Percentiles rank a stretch among this genome's conserved stretches.
Evolutionary conservation across 371 early-diverging fungal genomes (phyloP).

Genomic region (Rhizoclosmatium hyalinum): DNA sequence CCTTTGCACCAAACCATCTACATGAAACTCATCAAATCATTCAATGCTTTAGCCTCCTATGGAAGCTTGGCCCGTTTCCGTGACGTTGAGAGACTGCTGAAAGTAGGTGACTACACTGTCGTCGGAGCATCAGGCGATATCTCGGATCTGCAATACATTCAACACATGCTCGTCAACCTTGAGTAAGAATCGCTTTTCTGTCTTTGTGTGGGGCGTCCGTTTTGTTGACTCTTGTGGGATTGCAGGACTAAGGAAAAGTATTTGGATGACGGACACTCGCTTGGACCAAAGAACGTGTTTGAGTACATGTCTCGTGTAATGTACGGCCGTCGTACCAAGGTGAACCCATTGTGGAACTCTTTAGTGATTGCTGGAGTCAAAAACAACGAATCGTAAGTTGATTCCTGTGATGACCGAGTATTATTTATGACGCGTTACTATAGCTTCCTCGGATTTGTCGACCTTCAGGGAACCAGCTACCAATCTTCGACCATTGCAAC

Average conservation of each 20-base stretch:
- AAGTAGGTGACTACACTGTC: conserved; percentile 83
- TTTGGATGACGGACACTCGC: conserved; percentile 87
- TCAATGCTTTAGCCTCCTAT: conserved; percentile 79
- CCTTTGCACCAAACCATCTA: no score
- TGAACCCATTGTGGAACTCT: conserved; percentile 96
- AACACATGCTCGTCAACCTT: conserved; percentile 82
- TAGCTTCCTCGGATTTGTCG: conserved; percentile 95
- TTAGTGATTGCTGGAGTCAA: conserved; percentile 92
- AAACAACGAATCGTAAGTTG: conserved; percentile 61
- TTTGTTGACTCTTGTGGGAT: conserved; percentile 2
- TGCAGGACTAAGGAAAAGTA: conserved; percentile 84
- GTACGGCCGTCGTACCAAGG: conserved; percentile 92
- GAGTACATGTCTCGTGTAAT: conserved; percentile 90
- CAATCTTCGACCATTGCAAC: conserved; percentile 93
- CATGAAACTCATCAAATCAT: no score
- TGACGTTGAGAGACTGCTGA: conserved; percentile 83
- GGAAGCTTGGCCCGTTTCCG: conserved; percentile 96
- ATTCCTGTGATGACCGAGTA: not conserved
- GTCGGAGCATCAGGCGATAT: conserved; percentile 95
- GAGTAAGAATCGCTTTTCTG: conserved; percentile 60
- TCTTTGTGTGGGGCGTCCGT: not conserved
- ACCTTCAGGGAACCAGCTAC: conserved; percentile 96
- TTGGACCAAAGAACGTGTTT: conserved; percentile 86
- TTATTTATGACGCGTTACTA: not conserved
- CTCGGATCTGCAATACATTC: conserved; percentile 92